These are phyloP conservation scores for Fusarium chlamydosporum DNA, from an alignment of 2,329 filamentous ascomycete species.

Conservation along the genomic window DNA sequence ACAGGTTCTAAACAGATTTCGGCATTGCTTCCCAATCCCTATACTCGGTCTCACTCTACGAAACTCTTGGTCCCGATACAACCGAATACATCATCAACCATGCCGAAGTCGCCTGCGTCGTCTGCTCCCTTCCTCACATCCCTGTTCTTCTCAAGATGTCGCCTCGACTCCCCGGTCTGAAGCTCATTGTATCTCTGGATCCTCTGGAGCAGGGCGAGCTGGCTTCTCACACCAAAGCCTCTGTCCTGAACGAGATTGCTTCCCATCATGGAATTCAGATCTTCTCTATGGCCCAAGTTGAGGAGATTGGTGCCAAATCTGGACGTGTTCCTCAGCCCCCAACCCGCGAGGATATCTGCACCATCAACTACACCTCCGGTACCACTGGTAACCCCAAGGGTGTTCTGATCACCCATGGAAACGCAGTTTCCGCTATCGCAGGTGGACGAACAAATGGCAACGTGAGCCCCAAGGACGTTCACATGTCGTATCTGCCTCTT, in stretches of 20 bases:
- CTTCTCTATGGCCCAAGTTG: constrained; percentile 83
- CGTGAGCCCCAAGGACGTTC: constrained; percentile 68
- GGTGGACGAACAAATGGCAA: constrained; percentile 69
- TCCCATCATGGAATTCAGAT: constrained; percentile 81
- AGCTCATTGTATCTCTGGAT: constrained; percentile 90
- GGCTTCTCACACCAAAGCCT: constrained; percentile 81
- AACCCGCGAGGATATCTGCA: constrained; percentile 80
- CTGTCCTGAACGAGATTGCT: constrained; percentile 82
- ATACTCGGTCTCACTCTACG: constrained; percentile 94
- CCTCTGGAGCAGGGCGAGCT: constrained; percentile 84
- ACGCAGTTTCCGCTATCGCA: constrained; percentile 80
- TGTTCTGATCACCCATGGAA: constrained; percentile 84
- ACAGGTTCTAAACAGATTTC: constrained; percentile 72
- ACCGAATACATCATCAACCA: constrained; percentile 98
- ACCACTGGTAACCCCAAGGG: constrained; percentile 88
- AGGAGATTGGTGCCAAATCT: constrained; percentile 80
- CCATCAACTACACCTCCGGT: constrained; percentile 92
- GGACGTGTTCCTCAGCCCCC: constrained; percentile 80
- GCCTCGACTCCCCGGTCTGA: constrained; percentile 82
- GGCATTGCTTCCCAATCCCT: constrained; percentile 89
- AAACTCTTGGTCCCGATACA: constrained; percentile 91
- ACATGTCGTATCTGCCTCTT: constrained; percentile 90
- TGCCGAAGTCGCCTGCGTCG: constrained; percentile 79
- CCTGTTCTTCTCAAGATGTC: constrained; percentile 84
- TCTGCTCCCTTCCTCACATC: constrained; percentile 84